These are phyloP conservation scores for Vararia minispora DNA, from an alignment of 768 basidiomycete species.

Conservation along the genomic window DNA sequence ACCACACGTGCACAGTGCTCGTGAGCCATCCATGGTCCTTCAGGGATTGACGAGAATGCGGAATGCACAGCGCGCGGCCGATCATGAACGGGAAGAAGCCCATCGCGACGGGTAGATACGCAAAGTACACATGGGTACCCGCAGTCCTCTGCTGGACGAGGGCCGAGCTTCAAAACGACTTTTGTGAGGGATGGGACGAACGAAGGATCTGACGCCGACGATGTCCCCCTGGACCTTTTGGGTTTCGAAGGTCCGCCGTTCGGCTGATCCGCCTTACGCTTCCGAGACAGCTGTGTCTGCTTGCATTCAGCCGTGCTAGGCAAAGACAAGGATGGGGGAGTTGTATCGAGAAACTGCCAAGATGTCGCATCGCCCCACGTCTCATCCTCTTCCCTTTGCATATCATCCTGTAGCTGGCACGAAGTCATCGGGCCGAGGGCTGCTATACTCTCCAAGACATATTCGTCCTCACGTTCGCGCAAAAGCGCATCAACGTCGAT, in stretches of 20 bases:
- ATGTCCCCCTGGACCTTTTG: conserved; percentile 38
- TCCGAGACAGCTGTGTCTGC: conserved; percentile 15
- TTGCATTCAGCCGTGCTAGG: no score
- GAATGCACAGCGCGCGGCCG: conserved; percentile 30
- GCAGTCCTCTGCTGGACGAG: conserved; percentile 44
- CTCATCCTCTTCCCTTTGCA: no score
- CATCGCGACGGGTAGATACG: conserved; percentile 38
- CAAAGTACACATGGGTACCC: conserved; percentile 62
- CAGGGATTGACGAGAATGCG: conserved; percentile 17
- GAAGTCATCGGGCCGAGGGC: no score
- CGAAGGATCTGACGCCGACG: conserved; percentile 9
- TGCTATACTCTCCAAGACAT: no score
- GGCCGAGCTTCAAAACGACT: conserved; percentile 52
- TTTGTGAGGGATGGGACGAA: conserved; percentile 22
- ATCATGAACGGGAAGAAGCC: conserved; percentile 55
- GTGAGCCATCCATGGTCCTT: conserved; percentile 78
- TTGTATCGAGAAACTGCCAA: no score
- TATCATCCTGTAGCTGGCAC: no score
- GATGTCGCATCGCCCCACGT: no score
- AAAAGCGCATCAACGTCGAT: conserved; percentile 90
- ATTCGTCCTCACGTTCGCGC: conserved; percentile 47
- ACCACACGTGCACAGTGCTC: conserved; percentile 69
- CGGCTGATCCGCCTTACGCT: conserved; percentile 31
- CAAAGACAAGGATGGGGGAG: no score
- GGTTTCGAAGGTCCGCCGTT: conserved; percentile 25